Evolutionary conservation across 2,329 filamentous ascomycete species (phyloP), one percentile per base, ranked within the genome.

Genomic region (Emericellopsis cladophorae): DNA sequence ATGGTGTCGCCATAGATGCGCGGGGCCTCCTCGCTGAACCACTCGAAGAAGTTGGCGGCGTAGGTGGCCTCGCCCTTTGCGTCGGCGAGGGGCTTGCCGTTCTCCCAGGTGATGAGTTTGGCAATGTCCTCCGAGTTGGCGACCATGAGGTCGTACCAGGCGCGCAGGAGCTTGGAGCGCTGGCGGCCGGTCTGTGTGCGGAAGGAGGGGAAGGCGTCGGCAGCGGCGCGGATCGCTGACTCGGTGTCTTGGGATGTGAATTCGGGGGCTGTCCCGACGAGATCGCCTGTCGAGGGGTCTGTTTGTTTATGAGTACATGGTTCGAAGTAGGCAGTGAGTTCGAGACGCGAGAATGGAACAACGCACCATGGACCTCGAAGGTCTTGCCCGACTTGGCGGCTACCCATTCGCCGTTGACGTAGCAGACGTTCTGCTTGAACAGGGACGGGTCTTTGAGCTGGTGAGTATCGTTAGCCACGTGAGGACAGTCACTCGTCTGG

Each of bases 391-490:
- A 94, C 54, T 79, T 76, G 51, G 90, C 85, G 51, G 74, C 72
- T 46, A 93, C 76, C 85, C 89, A 98, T 73, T 94, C 75, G 54
- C 92, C 92, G 58, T 98, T 90, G 55, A 96, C 80, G 57, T 90
- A 95, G 54, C 79, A 76, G 44, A 77, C 74, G 57, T 89, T 76
- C 51, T 81, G 77, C 67, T 93, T 95, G 54, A 96, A 76, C 45
- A 98, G 74, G 21, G 82, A 85, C 31, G 76, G 75, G 51, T 90
- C 84, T 55, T 79, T 84, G 54, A 90, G 76, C 40, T 36, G n/a
- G 18, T 22, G 45, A 16, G 4, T n/a, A 7, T 10, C n/a, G 26
- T 39, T 31, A 15, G 15, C 15, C 24, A 18, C 5, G 9, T 4
- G 31, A 18, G 24, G 29, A 10, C 24, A 11, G 10, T 18, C 9